Percentiles rank a stretch among this genome's conserved stretches.
phyloP scores from a whole-genome alignment of 208 protist genomes.

The Trypanosoma congolense region DNA sequence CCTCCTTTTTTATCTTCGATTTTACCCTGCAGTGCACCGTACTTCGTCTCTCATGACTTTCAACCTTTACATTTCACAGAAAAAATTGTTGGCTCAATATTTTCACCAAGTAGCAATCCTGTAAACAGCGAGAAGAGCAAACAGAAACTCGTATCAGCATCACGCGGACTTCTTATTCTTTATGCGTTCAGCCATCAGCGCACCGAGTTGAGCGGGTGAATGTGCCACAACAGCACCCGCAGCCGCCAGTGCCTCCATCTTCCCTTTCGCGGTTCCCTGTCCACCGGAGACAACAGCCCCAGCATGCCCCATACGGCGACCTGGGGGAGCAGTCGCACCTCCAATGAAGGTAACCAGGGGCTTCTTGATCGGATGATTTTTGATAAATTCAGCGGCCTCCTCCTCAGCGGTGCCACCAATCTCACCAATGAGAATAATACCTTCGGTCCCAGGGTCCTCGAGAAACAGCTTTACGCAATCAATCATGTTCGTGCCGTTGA shows the following conservation, averaged over 20 bases:
- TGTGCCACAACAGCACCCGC: constrained; percentile 90
- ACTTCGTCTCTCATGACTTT: not conserved
- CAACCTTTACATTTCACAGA: not conserved
- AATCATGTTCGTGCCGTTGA: constrained; percentile 99
- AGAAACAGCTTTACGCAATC: constrained; percentile 97
- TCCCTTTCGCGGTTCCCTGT: constrained; percentile 94
- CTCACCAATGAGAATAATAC: constrained; percentile 98
- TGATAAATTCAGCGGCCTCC: constrained; percentile 97
- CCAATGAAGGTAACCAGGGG: constrained; percentile 98
- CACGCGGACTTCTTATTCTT: constrained; percentile 44
- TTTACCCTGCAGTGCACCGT: not conserved
- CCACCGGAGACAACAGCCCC: constrained; percentile 96
- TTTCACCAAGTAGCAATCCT: not conserved
- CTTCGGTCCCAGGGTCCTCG: constrained; percentile 97
- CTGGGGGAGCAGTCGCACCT: constrained; percentile 97
- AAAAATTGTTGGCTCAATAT: not conserved
- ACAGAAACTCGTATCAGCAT: too few relatives aligned
- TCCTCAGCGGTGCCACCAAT: constrained; percentile 98
- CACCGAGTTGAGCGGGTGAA: constrained; percentile 94
- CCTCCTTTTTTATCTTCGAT: too few relatives aligned
- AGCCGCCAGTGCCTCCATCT: constrained; percentile 91
- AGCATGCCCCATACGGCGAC: constrained; percentile 95
- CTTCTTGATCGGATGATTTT: constrained; percentile 92
- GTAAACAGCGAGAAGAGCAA: constrained; percentile 8
- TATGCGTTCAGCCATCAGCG: constrained; percentile 82